phyloP scores from a whole-genome alignment of 768 basidiomycete genomes.

The Phaffia australis region DNA sequence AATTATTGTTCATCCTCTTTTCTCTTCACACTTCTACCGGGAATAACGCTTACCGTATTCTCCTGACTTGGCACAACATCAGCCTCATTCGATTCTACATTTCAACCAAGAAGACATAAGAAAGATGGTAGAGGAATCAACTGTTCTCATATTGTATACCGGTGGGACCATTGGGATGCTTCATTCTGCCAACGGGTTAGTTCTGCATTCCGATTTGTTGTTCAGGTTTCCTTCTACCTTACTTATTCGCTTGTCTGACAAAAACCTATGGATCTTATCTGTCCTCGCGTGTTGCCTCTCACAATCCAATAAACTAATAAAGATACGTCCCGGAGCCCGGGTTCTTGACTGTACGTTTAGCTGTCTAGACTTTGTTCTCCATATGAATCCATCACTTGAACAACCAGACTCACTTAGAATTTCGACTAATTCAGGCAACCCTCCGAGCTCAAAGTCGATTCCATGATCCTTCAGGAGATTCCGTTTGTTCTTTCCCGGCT shows the following conservation, averaged over 20 bases:
- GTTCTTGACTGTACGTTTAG: conserved; percentile 50
- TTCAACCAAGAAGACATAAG: no score
- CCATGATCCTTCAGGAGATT: conserved; percentile 79
- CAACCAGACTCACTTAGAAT: neutral
- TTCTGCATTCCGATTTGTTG: conserved; percentile 53
- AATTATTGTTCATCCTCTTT: no score
- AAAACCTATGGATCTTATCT: neutral
- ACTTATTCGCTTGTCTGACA: neutral
- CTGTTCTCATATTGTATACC: conserved; percentile 44
- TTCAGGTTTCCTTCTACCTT: conserved; percentile 56
- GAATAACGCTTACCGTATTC: no score
- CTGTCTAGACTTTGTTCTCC: neutral
- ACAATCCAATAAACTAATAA: neutral
- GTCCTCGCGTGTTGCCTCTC: no score
- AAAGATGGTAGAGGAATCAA: conserved; percentile 13
- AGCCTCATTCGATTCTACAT: no score
- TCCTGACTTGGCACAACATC: no score
- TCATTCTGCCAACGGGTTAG: conserved; percentile 10
- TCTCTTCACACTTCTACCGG: no score
- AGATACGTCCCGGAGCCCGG: conserved; percentile 60
- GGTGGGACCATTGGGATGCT: conserved; percentile 62
- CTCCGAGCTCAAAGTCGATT: conserved; percentile 74
- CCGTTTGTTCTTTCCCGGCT: conserved; percentile 35
- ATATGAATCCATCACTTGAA: neutral
- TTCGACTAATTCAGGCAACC: conserved; percentile 42